Base-by-base conservation (phyloP, 768 basidiomycete genomes). In the Lentinula edodes region DNA sequence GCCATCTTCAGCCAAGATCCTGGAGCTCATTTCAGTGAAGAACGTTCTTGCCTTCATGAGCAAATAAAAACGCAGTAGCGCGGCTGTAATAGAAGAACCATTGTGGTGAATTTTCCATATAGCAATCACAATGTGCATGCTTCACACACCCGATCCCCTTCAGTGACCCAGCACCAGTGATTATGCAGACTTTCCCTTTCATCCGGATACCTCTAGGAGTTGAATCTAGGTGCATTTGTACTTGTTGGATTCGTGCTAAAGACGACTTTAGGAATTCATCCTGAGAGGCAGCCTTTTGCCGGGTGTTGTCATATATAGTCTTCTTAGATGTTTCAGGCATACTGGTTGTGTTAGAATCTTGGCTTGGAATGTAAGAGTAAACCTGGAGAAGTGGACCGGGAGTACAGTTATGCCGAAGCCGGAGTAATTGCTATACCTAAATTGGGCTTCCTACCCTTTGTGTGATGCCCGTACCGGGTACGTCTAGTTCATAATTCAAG, bases 131-230 rank as follows among this genome's bases (percentile, higher is more conserved):
- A 60, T 60, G 51, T 50, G 50, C 41, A 45, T 23, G 23, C 23
- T 35, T 2, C 61, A 64, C 83, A 65, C 74, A 95, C 89, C 95
- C 95, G 63, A 97, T 97, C 16, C 95, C 95, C 70, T 88, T 87
- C 65, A 89, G 69, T 18, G 92, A 94, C 35, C 90, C 89, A 35
- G 89, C 93, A 16, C 95, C 95, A 0, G 95, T 96, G 66, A 96
- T 83, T 60, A 96, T 80, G 67, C 89, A 91, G 28, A 95, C 91
- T 72, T 93, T 95, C 64, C 80, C 85, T 69, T 79, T 80, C 64
- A 95, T 79, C 66, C 85, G 80, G 18, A 74, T 76, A 34, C 78
- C 73, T 45, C 87, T 80, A 35, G 85, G 78, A 20, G 83, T 67
- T 32, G 72, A 76, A 46, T 78, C 70, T 41, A 94, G 78, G 62